phyloP scores from a whole-genome alignment of 441 rosid genomes.

The Populus hybrid region DNA sequence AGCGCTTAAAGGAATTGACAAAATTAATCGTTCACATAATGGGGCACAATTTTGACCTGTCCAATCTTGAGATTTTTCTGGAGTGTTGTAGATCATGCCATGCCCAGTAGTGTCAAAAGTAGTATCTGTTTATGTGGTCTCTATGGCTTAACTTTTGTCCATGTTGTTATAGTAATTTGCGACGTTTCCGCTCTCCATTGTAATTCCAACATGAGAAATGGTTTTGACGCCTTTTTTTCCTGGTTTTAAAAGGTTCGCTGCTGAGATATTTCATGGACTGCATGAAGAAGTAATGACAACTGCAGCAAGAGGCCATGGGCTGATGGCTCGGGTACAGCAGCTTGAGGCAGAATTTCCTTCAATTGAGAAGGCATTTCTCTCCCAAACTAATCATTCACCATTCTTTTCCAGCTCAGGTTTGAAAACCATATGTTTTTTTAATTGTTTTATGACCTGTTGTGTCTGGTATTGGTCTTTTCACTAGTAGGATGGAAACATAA shows the following conservation, averaged over 20 bases:
- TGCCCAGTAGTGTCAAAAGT: not conserved
- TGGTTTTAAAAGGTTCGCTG: slow-evolving; percentile 66
- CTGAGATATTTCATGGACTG: slow-evolving; percentile 80
- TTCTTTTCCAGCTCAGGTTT: slow-evolving; percentile 60
- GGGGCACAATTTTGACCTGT: not conserved
- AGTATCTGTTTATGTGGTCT: not conserved
- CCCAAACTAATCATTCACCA: slow-evolving; percentile 64
- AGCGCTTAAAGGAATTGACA: not conserved
- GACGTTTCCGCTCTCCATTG: not conserved
- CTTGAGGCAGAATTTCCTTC: slow-evolving; percentile 76
- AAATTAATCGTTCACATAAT: too few relatives aligned
- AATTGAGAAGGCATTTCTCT: slow-evolving; percentile 70
- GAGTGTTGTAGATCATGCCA: not conserved
- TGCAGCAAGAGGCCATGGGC: slow-evolving; percentile 75
- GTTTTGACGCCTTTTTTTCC: slow-evolving; percentile 3
- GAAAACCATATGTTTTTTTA: not conserved
- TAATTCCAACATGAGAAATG: not conserved
- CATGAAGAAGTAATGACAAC: slow-evolving; percentile 78
- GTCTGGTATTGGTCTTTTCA: not conserved
- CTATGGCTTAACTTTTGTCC: not conserved
- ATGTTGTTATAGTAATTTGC: not conserved
- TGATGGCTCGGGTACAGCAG: slow-evolving; percentile 72
- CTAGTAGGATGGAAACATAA: not conserved
- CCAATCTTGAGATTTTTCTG: not conserved
- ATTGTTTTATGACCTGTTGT: not conserved